Base-by-base conservation (phyloP, 1,284 basidiomycete genomes). In the Neolentinus lepideus region DNA sequence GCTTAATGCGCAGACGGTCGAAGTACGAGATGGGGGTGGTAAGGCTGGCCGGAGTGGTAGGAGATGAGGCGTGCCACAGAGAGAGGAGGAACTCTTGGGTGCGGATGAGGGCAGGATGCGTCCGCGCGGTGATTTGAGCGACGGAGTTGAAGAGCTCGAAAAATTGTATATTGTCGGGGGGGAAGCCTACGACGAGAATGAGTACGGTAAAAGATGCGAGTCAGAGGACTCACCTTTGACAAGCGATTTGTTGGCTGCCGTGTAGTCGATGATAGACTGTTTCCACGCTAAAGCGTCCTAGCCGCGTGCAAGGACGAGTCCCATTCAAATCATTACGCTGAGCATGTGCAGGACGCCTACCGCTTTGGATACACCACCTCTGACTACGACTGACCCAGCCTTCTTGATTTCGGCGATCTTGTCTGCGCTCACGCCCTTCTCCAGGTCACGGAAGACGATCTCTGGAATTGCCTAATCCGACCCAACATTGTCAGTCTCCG, bases 1-100 rank as follows among this genome's bases (percentile, higher is more conserved):
- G 76, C 3, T 90, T 77, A 47, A 93, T 87, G 1, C 89, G 76
- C 22, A 93, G 71, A 10, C 90, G 75, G 68, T 93, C 91, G 55
- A 81, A 87, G 67, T 93, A 93, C 0, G 80, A 79, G 21, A 93
- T 69, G 0, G 88, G 86, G 1, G 76, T 81, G 6, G 67, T 63
- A 25, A 90, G 75, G 55, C 77, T 78, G 43, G 85, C 71, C 35
- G 67, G 63, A 21, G 67, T 51, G n/a, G 64, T 55, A 1, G 75
- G 66, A 58, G 73, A 66, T 2, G 73, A 68, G 9, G 73, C 67
- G 57, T 81, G 76, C 79, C 85, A 90, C 22, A 90, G 75, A 3
- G 73, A 73, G n/a, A 85, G 73, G 10, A 90, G 73, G 6, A 73
- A 74, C 38, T 69, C 70, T 57, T 84, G 81, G 1, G 82, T 78